Evolutionary conservation across 148 eudicot genomes (phyloP).

Genomic region (Cornus controversa): DNA sequence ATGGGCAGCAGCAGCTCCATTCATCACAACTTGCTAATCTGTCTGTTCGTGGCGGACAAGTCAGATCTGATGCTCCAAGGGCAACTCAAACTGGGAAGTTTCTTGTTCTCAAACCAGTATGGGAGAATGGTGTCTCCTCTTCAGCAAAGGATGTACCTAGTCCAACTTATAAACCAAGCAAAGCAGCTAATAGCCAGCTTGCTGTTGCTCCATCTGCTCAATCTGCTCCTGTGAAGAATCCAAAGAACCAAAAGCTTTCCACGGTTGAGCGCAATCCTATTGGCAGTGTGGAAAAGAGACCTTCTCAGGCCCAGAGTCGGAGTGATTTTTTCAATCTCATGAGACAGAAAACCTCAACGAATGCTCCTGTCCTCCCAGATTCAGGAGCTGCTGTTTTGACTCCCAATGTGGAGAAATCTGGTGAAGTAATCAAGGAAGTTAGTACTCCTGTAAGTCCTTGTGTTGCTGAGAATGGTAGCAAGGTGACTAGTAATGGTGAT

Average conservation of each 20-base stretch:
- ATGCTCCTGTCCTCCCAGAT: conserved; percentile 9
- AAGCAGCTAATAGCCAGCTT: conserved; percentile 38
- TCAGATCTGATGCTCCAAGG: conserved; percentile 42
- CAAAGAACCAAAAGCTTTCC: conserved; percentile 31
- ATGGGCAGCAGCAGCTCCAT: conserved; percentile 44
- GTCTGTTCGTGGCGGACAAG: conserved; percentile 42
- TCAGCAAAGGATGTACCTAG: conserved; percentile 41
- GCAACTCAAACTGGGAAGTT: conserved; percentile 52
- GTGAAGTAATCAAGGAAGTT: conserved; percentile 31
- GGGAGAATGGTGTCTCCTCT: conserved; percentile 53
- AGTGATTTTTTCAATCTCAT: conserved; percentile 78
- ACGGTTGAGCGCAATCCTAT: conserved; percentile 37
- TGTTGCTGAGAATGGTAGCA: conserved; percentile 33
- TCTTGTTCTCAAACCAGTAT: conserved; percentile 59
- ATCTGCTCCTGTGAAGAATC: conserved; percentile 35
- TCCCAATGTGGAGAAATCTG: conserved; percentile 29
- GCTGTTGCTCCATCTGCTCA: conserved; percentile 30
- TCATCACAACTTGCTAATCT: conserved; percentile 50
- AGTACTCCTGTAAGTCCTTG: conserved; percentile 19
- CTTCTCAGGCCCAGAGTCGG: conserved; percentile 67
- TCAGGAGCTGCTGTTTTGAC: conserved; percentile 22
- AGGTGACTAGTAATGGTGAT: conserved; percentile 45
- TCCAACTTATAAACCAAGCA: conserved; percentile 32
- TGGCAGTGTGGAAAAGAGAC: conserved; percentile 53
- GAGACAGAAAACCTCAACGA: conserved; percentile 63